A percentile compares a stretch with the other conserved stretches of the same genome.
Evolutionary conservation across 495 filamentous ascomycete species (phyloP).

Genomic region (Sabuloglossum arenarium): DNA sequence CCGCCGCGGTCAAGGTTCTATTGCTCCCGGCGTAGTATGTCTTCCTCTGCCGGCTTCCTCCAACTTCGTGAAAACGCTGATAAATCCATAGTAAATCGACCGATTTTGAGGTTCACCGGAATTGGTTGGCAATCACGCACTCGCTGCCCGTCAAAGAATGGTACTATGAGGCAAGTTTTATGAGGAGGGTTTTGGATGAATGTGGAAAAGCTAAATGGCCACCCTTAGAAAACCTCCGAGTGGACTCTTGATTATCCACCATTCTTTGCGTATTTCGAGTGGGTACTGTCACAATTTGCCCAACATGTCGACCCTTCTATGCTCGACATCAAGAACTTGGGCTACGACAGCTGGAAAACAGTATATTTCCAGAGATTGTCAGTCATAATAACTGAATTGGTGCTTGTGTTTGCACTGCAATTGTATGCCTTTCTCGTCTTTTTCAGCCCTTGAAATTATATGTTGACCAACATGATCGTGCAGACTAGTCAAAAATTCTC

Average conservation of each 20-base stretch:
- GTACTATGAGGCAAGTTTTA: slow-evolving; percentile 62
- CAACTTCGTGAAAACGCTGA: neutral
- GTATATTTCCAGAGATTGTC: slow-evolving; percentile 79
- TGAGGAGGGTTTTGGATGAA: neutral
- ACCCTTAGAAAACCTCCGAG: slow-evolving; percentile 62
- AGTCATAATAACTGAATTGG: slow-evolving; percentile 70
- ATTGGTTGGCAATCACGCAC: slow-evolving; percentile 90
- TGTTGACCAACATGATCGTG: neutral
- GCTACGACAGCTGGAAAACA: slow-evolving; percentile 77
- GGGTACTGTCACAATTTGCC: slow-evolving; percentile 68
- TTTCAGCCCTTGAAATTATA: neutral
- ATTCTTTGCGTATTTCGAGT: slow-evolving; percentile 95
- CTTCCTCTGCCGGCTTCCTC: neutral
- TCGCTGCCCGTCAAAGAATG: slow-evolving; percentile 73
- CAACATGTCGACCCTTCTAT: slow-evolving; percentile 57
- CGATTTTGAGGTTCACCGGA: slow-evolving; percentile 94
- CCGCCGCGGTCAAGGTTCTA: slow-evolving; percentile 79
- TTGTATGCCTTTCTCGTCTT: slow-evolving; percentile 26
- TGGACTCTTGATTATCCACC: slow-evolving; percentile 98
- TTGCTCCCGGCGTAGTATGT: slow-evolving; percentile 93
- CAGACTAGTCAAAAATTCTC: slow-evolving; percentile 52
- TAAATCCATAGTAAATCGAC: slow-evolving; percentile 63
- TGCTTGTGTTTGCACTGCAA: slow-evolving; percentile 67
- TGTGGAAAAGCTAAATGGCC: neutral
- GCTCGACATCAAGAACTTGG: slow-evolving; percentile 59